Conservation (phyloP, 441 rosid genomes). For the Macaranga tanarius region DNA sequence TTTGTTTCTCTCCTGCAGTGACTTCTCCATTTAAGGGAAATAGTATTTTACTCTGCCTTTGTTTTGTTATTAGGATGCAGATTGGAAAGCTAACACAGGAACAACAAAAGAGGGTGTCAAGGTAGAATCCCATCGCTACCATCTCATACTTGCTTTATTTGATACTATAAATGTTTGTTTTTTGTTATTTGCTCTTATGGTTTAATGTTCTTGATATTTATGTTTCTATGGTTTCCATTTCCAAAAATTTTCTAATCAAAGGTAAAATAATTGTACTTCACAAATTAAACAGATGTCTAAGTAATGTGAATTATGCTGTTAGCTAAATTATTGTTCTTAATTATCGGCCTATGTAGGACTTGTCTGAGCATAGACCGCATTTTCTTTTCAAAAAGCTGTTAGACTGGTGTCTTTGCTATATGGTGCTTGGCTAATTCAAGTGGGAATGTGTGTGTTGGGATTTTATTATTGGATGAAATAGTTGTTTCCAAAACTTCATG, state of each 20-base stretch:
- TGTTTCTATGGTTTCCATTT: background rate
- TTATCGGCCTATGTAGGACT: background rate
- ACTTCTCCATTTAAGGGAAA: slow-evolving; percentile 11
- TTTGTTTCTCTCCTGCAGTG: slow-evolving; percentile 29
- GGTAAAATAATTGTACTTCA: background rate
- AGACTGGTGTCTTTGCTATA: background rate
- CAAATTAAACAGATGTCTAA: background rate
- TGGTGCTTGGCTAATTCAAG: background rate
- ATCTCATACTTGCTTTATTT: background rate
- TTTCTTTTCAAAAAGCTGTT: background rate
- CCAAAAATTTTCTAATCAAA: background rate
- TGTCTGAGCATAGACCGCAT: background rate
- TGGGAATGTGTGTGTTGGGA: background rate
- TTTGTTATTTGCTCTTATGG: background rate
- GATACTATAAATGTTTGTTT: background rate
- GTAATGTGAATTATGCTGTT: background rate
- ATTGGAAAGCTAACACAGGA: slow-evolving; percentile 52
- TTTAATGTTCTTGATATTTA: background rate
- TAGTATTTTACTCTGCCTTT: slow-evolving; percentile 23
- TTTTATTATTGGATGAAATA: background rate
- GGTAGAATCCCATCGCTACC: slow-evolving; percentile 39
- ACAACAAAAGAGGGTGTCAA: slow-evolving; percentile 47
- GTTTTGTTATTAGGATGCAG: slow-evolving; percentile 58
- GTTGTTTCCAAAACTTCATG: background rate
- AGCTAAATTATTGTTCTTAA: background rate